Evolutionary conservation across 73 alveolate genomes (phyloP), one percentile per base, ranked within the genome.

Genomic region (Breviolum minutum): DNA sequence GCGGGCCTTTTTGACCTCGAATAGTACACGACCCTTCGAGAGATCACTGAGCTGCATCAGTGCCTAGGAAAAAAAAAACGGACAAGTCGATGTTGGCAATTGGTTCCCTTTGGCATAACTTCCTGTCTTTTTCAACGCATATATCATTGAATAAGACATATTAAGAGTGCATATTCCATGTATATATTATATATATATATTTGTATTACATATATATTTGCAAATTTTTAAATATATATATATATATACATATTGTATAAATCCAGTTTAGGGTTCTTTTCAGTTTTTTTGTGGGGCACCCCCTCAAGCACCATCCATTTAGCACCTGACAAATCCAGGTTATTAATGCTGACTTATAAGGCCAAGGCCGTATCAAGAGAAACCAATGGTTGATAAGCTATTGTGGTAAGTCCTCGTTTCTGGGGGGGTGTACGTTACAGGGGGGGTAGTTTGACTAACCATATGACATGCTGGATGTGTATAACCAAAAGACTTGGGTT

Each of bases 1-100:
- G n/a, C 4, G 17, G n/a, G 26, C 92, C 92, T 83, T 83, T 60
- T 83, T 83, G 61, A 83, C 76, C 73, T 83, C 92, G 76, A 61
- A 83, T 54, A 83, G 76, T 74, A 83, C 73, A 8, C 92, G 92
- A 60, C 92, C 92, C 14, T 61, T 14, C 24, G 17, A 74, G 76
- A 61, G 32, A 7, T 12, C 76, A 12, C 66, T 6, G 76, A 61
- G 76, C 10, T 83, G 76, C 20, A 7, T 60, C 48, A 83, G 27
- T 40, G 92, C 92, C 92, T 83, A 7, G 0, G n/a, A n/a, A n/a
- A n/a, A n/a, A n/a, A 3, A 8, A 9, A 30, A 5, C 26, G 86
- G 16, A 22, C 16, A 27, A 6, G 54, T 40, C 54, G 54, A 3
- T 40, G n/a, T 14, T 17, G 77, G 77, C 77, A 14, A 68, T 22